Base-by-base conservation (phyloP, 129 eudicot genomes). In the Lonicera japonica region DNA sequence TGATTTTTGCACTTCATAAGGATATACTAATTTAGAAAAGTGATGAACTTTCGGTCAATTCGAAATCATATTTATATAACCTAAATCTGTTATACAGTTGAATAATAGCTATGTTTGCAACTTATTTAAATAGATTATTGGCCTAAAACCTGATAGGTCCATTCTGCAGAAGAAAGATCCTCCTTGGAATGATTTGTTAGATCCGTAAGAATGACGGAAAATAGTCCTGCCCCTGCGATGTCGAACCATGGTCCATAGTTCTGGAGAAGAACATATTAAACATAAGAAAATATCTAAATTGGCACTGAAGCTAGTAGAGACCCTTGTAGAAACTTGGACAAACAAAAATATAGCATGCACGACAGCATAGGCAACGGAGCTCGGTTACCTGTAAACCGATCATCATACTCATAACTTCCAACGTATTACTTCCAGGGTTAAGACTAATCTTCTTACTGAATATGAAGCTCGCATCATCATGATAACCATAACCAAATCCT, bases 171-270 rank as follows among this genome's bases (percentile, higher is more conserved):
- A 45, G 90, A 83, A 72, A 75, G 76, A 67, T 70, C 78, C 51
- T 78, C 22, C 73, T 80, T 78, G 9, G 58, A 24, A 17, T 3
- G 3, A 46, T 72, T 70, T 21, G 56, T 67, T 12, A 80, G 78
- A 70, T 73, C 90, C 21, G 60, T 40, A 21, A 87, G 69, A 43
- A 69, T 61, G 56, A 87, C 87, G 0, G 95, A 78, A 63, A 75
- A 78, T 40, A 87, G 24, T 25, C 95, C 95, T 36, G 95, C 85
- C 51, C 90, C 90, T 73, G 69, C 60, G 29, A 80, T 70, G 74
- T 87, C 95, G 21, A 87, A 87, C 95, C 95, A 87, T 46, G 95
- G 95, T 38, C 95, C 90, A 65, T 80, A 87, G 82, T 87, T 87
- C 95, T 87, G 81, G 18, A 74, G 34, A 43, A 8, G 17, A 25